A percentile compares a stretch with the other conserved stretches of the same genome.
Conservation (phyloP, 2,329 filamentous ascomycete species). For the Phyllosticta ampelicida region DNA sequence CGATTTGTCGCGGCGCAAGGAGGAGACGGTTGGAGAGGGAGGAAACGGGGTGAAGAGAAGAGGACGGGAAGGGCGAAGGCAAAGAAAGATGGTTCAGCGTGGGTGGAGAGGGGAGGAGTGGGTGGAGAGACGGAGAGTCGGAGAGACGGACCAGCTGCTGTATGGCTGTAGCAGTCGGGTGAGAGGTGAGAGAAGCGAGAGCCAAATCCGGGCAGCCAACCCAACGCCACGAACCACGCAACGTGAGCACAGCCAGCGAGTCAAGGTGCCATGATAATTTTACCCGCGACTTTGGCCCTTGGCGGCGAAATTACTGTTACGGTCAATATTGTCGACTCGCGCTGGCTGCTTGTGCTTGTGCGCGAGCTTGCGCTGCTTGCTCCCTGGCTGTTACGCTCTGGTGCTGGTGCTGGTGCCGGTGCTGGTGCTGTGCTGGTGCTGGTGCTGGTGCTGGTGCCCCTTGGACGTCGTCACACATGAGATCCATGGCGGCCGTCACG, state of each 20-base stretch:
- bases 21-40: constrained; percentile 9
- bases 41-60: background rate
- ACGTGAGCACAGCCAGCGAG: background rate
- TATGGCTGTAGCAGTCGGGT: background rate
- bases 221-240: background rate
- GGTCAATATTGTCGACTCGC: too few species aligned
- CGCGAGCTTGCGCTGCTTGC: too few species aligned
- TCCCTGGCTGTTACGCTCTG: background rate
- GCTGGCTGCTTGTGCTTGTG: too few species aligned
- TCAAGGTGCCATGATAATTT: background rate
- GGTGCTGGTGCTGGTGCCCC: too few species aligned
- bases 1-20: background rate
- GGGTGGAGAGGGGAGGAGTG: background rate
- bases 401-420: too few species aligned
- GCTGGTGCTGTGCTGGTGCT: too few species aligned
- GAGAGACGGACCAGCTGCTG: too few species aligned
- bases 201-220: background rate
- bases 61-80: too few species aligned
- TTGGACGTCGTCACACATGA: background rate
- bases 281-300: background rate
- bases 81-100: background rate
- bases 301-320: constrained; percentile 1
- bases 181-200: background rate
- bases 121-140: background rate
- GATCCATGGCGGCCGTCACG: background rate